Conservation (phyloP, 805 yeast genomes). For the Candida incommunis region DNA sequence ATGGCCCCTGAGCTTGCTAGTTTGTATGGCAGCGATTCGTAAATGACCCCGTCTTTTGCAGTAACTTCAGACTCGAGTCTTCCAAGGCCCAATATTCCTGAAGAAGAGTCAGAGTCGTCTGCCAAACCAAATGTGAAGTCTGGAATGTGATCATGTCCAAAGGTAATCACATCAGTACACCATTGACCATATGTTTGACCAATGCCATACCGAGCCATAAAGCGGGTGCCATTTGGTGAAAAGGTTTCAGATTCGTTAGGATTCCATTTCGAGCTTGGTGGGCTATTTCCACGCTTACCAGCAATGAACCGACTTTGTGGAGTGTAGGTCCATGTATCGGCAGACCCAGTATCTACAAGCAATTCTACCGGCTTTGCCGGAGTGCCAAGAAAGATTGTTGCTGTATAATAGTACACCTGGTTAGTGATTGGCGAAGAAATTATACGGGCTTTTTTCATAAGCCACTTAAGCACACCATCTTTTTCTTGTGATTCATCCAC, state of each 20-base stretch:
- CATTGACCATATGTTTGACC: constrained; percentile 19
- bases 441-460: background rate
- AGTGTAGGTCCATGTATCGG: constrained; percentile 48
- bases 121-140: background rate
- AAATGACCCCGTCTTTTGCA: constrained; percentile 17
- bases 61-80: constrained; percentile 40
- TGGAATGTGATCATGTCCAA: constrained; percentile 50
- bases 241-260: background rate
- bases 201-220: background rate
- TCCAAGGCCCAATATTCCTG: constrained; percentile 35
- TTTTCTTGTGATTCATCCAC: background rate
- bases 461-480: background rate
- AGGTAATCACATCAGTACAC: constrained; percentile 78
- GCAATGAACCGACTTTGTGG: background rate
- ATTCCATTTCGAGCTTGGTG: background rate
- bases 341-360: constrained; percentile 59
- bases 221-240: background rate
- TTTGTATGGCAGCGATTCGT: constrained; percentile 53
- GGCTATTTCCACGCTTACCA: background rate
- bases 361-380: constrained; percentile 40
- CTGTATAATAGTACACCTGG: constrained; percentile 13
- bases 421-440: background rate
- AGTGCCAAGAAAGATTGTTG: constrained; percentile 36
- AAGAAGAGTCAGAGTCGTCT: background rate
- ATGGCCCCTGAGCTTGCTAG: constrained; percentile 48